phyloP scores from a whole-genome alignment of 1,139 yeast species.

The Arxiozyma slooffiae region DNA sequence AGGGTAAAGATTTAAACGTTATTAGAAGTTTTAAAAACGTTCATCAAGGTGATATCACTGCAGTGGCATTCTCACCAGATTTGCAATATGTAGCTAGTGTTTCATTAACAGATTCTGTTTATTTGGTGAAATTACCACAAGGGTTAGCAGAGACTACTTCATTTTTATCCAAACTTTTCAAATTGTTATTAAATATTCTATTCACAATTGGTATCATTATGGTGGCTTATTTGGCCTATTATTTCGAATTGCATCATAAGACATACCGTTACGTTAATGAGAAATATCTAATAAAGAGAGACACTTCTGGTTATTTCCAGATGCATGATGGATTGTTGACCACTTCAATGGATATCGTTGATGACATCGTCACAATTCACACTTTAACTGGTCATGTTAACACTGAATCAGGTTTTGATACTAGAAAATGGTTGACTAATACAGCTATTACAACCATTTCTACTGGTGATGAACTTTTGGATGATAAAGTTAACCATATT shows the following conservation, averaged over 20 bases:
- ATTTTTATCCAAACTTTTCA: conserved; percentile 29
- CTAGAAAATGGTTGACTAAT: not conserved
- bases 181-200: conserved; percentile 40
- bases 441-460: not conserved
- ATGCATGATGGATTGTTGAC: conserved; percentile 20
- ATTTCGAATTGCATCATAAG: conserved; percentile 34
- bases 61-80: conserved; percentile 58
- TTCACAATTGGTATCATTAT: conserved; percentile 35
- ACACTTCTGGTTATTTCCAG: conserved; percentile 32
- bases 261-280: conserved; percentile 13
- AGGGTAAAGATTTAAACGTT: conserved; percentile 42
- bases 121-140: conserved; percentile 52
- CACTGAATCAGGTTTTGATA: conserved; percentile 3
- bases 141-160: conserved; percentile 41
- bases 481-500: not conserved
- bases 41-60: conserved; percentile 76
- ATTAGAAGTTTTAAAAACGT: conserved; percentile 47
- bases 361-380: conserved; percentile 17
- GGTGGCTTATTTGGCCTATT: conserved; percentile 34
- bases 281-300: conserved; percentile 26
- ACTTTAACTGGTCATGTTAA: conserved; percentile 9
- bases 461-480: not conserved
- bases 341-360: conserved; percentile 13
- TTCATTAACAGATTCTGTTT: conserved; percentile 71
- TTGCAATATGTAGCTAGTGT: conserved; percentile 64